Percentiles rank a stretch among this genome's conserved stretches.
Conservation (phyloP, 2,329 filamentous ascomycete genomes). For the Cladosporium sphaerospermum region DNA sequence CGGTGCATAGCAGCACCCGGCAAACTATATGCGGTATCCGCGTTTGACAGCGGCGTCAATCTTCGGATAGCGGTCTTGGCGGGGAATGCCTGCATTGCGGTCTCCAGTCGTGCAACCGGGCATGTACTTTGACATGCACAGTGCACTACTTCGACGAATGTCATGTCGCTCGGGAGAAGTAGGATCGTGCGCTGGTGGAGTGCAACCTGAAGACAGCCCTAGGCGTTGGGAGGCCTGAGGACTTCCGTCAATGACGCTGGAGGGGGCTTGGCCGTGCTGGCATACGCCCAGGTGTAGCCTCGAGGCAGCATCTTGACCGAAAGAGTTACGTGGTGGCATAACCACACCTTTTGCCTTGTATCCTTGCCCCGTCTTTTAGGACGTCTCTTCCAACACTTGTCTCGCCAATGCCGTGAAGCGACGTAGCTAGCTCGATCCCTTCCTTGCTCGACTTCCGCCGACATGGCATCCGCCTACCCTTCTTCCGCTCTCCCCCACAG, state of each 20-base stretch:
- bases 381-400: no score
- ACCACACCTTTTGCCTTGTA: background rate
- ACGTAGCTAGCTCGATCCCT: background rate
- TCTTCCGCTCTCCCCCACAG: constrained; percentile 7
- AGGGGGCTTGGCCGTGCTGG: constrained; percentile 2
- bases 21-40: no score
- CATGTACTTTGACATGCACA: no score
- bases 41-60: no score
- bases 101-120: no score
- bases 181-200: background rate
- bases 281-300: background rate
- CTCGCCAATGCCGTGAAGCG: constrained; percentile 8
- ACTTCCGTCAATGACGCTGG: background rate
- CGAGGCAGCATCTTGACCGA: background rate
- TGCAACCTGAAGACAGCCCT: constrained; percentile 7
- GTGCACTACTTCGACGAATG: no score
- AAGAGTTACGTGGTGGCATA: constrained; percentile 8
- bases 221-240: background rate
- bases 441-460: constrained; percentile 3
- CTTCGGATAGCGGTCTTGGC: no score
- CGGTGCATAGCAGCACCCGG: no score
- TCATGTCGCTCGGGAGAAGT: no score
- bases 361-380: background rate
- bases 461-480: constrained; percentile 4
- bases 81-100: no score